Evolutionary conservation across 192 early-diverging fungal genomes (phyloP).

Genomic region (Backusella mclennaniae): DNA sequence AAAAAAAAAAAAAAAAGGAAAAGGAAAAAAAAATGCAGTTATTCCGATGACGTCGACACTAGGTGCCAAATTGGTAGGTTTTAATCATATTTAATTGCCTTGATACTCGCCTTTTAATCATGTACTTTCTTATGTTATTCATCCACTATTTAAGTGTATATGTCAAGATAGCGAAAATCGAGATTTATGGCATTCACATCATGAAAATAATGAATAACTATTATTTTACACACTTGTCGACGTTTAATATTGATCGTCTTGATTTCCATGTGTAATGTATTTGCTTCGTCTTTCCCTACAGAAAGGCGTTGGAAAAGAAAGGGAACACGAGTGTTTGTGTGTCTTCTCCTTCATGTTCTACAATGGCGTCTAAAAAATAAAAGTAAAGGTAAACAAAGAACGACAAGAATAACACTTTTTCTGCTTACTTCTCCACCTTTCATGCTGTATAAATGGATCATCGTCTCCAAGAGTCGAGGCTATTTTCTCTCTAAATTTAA

Average conservation of each 20-base stretch:
- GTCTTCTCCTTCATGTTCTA: no score
- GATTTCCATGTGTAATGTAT: background rate
- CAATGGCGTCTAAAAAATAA: background rate
- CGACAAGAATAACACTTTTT: background rate
- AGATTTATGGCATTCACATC: background rate
- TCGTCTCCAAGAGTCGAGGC: background rate
- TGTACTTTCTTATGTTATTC: background rate
- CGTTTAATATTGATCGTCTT: background rate
- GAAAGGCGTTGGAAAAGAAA: background rate
- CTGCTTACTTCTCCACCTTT: background rate
- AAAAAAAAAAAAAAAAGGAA: background rate
- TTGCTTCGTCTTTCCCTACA: background rate
- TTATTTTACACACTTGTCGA: background rate
- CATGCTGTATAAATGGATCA: background rate
- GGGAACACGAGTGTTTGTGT: no score
- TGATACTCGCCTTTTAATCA: background rate
- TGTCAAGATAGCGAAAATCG: background rate
- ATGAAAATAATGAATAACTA: background rate
- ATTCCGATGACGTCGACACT: background rate
- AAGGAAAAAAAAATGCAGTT: background rate
- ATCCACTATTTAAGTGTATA: background rate
- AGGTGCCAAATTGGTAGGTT: background rate
- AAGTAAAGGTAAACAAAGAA: no score
- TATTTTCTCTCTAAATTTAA: background rate
- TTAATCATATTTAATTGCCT: background rate